These are phyloP conservation scores for Rhodotorula sp. DNA, from an alignment of 1,284 basidiomycete species.

Conservation along the genomic window DNA sequence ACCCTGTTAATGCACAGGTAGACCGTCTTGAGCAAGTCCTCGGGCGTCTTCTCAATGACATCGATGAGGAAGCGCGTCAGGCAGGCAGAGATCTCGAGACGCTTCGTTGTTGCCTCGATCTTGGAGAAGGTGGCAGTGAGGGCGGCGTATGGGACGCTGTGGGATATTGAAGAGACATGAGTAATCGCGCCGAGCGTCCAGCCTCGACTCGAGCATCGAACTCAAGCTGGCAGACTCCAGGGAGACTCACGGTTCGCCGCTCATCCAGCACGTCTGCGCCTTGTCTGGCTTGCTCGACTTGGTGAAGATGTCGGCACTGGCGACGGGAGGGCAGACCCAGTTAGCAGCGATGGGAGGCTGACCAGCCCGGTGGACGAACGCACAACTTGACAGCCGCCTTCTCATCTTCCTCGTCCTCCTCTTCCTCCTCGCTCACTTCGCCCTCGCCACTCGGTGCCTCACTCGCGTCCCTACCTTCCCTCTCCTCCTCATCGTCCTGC, in stretches of 20 bases:
- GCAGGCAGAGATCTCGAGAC: constrained; percentile 85
- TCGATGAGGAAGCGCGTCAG: constrained; percentile 84
- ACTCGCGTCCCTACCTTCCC: constrained; percentile 42
- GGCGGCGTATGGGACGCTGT: constrained; percentile 90
- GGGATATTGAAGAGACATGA: not conserved
- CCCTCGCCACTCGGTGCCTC: constrained; percentile 41
- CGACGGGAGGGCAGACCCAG: too few relatives aligned
- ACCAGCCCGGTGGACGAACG: constrained; percentile 33
- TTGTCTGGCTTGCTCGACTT: constrained; percentile 54
- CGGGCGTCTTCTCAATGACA: constrained; percentile 77
- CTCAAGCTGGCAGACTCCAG: not conserved
- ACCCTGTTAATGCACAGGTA: constrained; percentile 98
- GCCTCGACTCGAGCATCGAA: not conserved
- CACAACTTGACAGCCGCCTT: constrained; percentile 48
- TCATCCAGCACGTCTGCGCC: constrained; percentile 66
- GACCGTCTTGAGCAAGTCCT: constrained; percentile 77
- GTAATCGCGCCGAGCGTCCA: too few relatives aligned
- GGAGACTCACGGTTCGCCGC: constrained; percentile 68
- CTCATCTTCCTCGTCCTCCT: constrained; percentile 49
- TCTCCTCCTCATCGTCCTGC: constrained; percentile 46
- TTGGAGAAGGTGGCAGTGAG: constrained; percentile 82
- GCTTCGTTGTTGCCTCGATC: constrained; percentile 94
- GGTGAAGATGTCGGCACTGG: constrained; percentile 66
- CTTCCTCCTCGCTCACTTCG: constrained; percentile 53
- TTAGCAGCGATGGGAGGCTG: too few relatives aligned